Base-by-base conservation (phyloP, 2,329 filamentous ascomycete genomes). In the Colletotrichum scovillei region DNA sequence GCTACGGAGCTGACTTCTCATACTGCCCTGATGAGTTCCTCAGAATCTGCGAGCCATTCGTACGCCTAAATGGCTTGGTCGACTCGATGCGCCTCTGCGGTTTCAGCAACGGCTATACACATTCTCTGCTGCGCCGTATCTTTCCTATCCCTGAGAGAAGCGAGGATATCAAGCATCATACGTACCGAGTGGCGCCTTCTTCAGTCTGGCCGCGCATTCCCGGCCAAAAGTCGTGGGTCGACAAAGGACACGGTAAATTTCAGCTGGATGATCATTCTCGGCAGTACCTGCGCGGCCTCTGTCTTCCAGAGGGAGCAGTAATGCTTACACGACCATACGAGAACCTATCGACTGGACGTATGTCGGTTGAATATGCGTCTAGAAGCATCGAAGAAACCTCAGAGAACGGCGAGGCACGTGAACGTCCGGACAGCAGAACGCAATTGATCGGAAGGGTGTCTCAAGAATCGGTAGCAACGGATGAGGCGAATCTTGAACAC, bases 1-100 rank as follows among this genome's bases (percentile, higher is more conserved):
- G 32, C 38, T 49, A n/a, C 19, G 19, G 42, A 9, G 46, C 52
- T 4, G 49, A 73, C 30, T 68, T 67, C 2, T 72, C 77, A 8
- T 83, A 80, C 72, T 83, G 82, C 42, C 78, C 80, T 9, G 79
- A 83, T 22, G 72, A 76, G 2, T 75, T 79, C 49, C 78, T 84
- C 28, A 14, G 67, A 11, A 76, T 83, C 19, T 83, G 79, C 72
- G 78, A 81, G 59, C 77, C 77, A 22, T 73, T 85, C 4, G 38
- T 78, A 5, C 74, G 68, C 1, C 79, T 85, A 2, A 76, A 73
- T 12, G 80, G 78, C 5, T 76, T 78, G 1, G 67, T 84, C 57
- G 72, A 76, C 42, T 80, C 81, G 0, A 71, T 81, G 7, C 80
- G 83, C 22, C 79, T 85, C 67, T 82, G 79, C 26, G 83, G 83